Evolutionary conservation across 2,329 filamentous ascomycete genomes (phyloP), one percentile per base, ranked within the genome.

Genomic region (Stachybotrys elegans): DNA sequence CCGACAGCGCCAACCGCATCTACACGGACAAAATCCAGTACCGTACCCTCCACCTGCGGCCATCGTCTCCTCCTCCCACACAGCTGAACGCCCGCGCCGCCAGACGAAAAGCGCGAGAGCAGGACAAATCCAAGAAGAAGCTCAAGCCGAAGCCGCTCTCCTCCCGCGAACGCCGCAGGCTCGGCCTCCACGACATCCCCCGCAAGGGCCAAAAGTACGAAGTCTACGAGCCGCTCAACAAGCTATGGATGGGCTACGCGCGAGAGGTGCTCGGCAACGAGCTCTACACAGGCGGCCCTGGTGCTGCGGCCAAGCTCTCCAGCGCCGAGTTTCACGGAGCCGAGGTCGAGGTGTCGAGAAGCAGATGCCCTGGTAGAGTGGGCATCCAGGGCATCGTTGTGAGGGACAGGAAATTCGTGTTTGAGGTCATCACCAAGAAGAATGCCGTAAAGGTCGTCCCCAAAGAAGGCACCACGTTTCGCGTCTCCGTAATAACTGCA

Each of bases 241-340:
- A 66, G 14, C 71, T 98, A 50, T 98, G 93, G 93, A 66, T 83
- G 29, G 83, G 79, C 4, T 98, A 98, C 65, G 86, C 93, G 57
- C 79, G 83, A 43, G 91, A 96, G 53, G 71, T 96, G 0, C 67
- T 97, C 2, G 86, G 84, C 5, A 59, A 79, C 44, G 76, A 79
- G 48, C 61, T 81, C 3, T 73, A 73, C 49, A 69, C 70, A 1
- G 73, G 84, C 16, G 79, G 78, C 0, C 69, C 78, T 4, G 53
- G 66, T 6, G 76, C 83, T 3, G 86, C 84, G 5, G 85, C 86
- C 5, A 86, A 93, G 63, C 69, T 98, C 25, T 83, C 80, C 36
- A 88, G 84, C 45, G 92, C 91, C 2, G 93, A 98, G 66, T 92
- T 90, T 57, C 91, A 97, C 62, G 93, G 93, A 2, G 91, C 92